Evolutionary conservation across 768 basidiomycete genomes (phyloP).

Genomic region (Kwoniella sp.): DNA sequence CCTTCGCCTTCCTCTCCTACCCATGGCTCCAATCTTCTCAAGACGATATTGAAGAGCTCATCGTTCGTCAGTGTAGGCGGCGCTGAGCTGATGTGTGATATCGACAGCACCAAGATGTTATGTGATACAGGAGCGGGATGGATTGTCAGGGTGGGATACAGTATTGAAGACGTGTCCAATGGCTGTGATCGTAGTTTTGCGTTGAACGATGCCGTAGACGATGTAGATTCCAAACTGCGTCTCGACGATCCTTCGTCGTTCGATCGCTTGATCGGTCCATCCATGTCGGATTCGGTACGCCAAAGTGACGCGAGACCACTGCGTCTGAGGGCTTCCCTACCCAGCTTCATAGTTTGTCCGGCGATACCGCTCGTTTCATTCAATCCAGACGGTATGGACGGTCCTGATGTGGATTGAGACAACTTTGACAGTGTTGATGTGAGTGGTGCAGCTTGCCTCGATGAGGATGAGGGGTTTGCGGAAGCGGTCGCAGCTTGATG

Average conservation of each 20-base stretch:
- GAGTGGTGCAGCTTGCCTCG: slow-evolving; percentile 1
- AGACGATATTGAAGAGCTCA: slow-evolving; percentile 24
- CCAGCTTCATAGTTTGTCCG: slow-evolving; percentile 15
- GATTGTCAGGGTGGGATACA: slow-evolving; percentile 14
- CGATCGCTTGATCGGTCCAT: not conserved
- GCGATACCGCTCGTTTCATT: slow-evolving; percentile 8
- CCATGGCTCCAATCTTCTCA: slow-evolving; percentile 33
- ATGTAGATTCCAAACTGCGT: not conserved
- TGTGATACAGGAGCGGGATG: slow-evolving; percentile 11
- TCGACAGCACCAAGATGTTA: slow-evolving; percentile 23
- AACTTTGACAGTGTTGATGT: slow-evolving; percentile 24
- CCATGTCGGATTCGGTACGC: slow-evolving; percentile 7
- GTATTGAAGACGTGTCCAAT: slow-evolving; percentile 22
- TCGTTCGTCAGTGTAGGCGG: slow-evolving; percentile 19
- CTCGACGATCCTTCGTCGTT: not conserved
- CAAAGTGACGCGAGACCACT: slow-evolving; percentile 21
- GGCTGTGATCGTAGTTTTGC: slow-evolving; percentile 13
- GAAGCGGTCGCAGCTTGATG: not conserved
- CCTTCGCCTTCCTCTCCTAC: slow-evolving; percentile 36
- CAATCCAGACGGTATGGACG: slow-evolving; percentile 9
- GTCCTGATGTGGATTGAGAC: slow-evolving; percentile 24
- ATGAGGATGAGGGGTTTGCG: not conserved
- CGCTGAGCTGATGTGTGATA: slow-evolving; percentile 18
- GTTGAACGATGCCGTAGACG: slow-evolving; percentile 7
- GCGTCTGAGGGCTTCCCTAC: slow-evolving; percentile 13